Evolutionary conservation across 768 basidiomycete species (phyloP).

Genomic region (Suillus subluteus): DNA sequence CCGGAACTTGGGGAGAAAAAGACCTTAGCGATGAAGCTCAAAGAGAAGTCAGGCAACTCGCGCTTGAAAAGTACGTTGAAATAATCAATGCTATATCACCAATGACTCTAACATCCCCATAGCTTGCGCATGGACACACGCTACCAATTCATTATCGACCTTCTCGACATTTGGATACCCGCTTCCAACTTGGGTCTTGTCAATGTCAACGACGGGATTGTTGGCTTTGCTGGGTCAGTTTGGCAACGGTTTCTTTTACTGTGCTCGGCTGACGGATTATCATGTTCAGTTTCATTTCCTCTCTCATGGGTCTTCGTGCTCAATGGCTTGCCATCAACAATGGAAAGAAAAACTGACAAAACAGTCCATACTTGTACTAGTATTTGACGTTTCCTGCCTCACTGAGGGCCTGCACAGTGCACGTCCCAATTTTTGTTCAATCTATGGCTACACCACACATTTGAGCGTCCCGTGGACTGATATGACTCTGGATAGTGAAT

Average conservation of each 20-base stretch:
- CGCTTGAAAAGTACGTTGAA: constrained; percentile 53
- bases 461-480: neutral
- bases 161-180: constrained; percentile 89
- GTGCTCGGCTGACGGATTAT: constrained; percentile 11
- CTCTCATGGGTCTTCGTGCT: constrained; percentile 66
- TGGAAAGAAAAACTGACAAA: constrained; percentile 39
- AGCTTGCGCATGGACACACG: constrained; percentile 69
- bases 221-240: constrained; percentile 85
- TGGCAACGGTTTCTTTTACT: constrained; percentile 13
- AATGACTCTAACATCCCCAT: constrained; percentile 16
- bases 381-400: too few species aligned
- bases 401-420: too few species aligned
- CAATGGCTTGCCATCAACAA: constrained; percentile 63
- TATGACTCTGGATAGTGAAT: too few species aligned
- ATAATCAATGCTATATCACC: neutral
- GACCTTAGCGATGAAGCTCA: constrained; percentile 67
- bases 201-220: constrained; percentile 78
- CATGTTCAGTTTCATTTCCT: constrained; percentile 61
- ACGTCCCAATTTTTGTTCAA: neutral
- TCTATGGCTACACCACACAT: neutral
- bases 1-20: constrained; percentile 60
- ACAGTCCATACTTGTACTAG: too few species aligned
- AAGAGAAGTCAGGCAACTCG: constrained; percentile 64
- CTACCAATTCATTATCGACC: constrained; percentile 83
- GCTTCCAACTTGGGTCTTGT: constrained; percentile 78